These are phyloP conservation scores for Myriosclerotinia scirpicola DNA, from an alignment of 2,329 filamentous ascomycete genomes.

Conservation along the genomic window DNA sequence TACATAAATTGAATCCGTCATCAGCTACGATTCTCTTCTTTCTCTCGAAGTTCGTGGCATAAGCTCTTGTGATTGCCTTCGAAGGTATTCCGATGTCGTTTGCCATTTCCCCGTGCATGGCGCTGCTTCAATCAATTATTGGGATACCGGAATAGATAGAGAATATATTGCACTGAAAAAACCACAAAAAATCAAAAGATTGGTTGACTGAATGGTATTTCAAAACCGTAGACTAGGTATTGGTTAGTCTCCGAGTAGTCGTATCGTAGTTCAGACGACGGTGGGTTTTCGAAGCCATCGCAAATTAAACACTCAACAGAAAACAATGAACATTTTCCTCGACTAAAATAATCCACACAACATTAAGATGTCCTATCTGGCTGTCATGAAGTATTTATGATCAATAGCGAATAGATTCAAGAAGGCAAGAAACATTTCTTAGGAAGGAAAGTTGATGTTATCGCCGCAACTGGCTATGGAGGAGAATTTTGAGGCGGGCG, in stretches of 20 bases:
- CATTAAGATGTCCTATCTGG: neutral
- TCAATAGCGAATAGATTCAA: neutral
- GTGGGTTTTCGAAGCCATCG: neutral
- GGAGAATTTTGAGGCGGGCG: constrained; percentile 1
- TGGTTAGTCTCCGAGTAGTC: neutral
- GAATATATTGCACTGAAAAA: neutral
- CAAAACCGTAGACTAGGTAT: neutral
- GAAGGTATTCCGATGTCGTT: neutral
- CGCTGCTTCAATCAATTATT: neutral
- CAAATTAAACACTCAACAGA: neutral
- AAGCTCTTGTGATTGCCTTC: neutral
- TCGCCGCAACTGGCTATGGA: neutral
- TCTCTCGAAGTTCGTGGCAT: neutral
- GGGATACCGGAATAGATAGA: neutral
- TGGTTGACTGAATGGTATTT: neutral
- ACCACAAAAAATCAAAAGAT: neutral
- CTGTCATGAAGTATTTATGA: neutral
- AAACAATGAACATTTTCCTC: neutral
- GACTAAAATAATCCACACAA: neutral
- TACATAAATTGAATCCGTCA: neutral
- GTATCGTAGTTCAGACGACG: neutral
- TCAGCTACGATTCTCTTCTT: neutral
- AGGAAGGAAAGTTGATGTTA: neutral
- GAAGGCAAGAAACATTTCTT: neutral
- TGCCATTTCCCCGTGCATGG: too few relatives aligned